phyloP scores from a whole-genome alignment of 208 protist genomes.

The Leishmania mexicana region DNA sequence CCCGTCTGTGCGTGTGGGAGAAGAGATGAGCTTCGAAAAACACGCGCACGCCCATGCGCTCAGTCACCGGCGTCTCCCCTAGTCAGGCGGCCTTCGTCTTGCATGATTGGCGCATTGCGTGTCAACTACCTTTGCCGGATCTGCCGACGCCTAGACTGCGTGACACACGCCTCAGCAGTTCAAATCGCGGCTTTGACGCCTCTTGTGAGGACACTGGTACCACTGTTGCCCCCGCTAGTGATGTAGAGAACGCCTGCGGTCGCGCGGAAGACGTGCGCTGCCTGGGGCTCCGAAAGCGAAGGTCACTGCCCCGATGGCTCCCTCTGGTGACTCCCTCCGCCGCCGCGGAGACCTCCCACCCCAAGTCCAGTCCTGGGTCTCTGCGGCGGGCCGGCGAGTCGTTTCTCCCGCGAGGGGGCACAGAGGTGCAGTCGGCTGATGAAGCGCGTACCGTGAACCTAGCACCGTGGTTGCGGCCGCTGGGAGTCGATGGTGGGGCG shows the following conservation, averaged over 20 bases:
- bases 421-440: not conserved
- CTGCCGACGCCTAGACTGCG: not conserved
- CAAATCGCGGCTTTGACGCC: conserved; percentile 23
- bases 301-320: not conserved
- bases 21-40: not conserved
- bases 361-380: not conserved
- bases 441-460: not conserved
- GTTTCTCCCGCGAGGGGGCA: not conserved
- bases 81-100: not conserved
- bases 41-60: not conserved
- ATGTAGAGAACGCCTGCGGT: not conserved
- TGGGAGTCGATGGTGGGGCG: not conserved
- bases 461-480: not conserved
- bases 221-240: not conserved
- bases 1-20: not conserved
- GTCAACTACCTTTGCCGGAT: not conserved
- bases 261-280: not conserved
- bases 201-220: conserved; percentile 1
- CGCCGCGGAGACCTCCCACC: not conserved
- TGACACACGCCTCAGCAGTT: conserved; percentile 18
- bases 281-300: not conserved
- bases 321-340: not conserved
- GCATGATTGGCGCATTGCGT: not conserved
- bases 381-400: not conserved
- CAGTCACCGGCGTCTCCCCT: not conserved